Percentiles rank a stretch among this genome's conserved stretches.
Evolutionary conservation across 1,139 yeast species (phyloP).

Genomic region (Hemisphaericaspora lyxosophila): DNA sequence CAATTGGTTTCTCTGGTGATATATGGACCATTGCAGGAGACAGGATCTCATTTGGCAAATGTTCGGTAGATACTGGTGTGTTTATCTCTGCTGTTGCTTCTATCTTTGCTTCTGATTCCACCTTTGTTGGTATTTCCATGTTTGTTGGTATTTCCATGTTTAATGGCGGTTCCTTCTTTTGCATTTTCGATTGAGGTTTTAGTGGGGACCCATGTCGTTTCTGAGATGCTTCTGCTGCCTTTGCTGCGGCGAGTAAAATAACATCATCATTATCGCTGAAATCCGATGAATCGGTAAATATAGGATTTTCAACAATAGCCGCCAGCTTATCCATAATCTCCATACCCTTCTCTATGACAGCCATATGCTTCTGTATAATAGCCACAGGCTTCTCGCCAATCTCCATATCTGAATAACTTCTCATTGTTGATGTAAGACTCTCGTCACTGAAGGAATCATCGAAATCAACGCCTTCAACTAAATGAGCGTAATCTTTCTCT

Average conservation of each 20-base stretch:
- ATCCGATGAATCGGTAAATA: neutral
- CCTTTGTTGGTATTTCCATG: too few relatives aligned
- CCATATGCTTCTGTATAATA: too few relatives aligned
- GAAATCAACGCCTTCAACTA: constrained; percentile 7
- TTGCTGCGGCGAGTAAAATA: constrained; percentile 3
- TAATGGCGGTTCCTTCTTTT: neutral
- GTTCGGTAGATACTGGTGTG: too few relatives aligned
- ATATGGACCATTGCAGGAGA: too few relatives aligned
- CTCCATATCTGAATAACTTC: neutral
- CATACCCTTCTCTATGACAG: too few relatives aligned
- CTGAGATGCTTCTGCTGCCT: neutral
- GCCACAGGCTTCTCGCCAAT: neutral
- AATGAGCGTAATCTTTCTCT: neutral
- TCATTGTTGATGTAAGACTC: neutral
- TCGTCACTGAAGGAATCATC: constrained; percentile 11
- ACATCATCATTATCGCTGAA: constrained; percentile 4
- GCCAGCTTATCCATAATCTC: too few relatives aligned
- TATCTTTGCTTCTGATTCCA: too few relatives aligned
- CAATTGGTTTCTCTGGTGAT: too few relatives aligned
- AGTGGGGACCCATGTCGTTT: constrained; percentile 2
- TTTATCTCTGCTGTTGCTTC: too few relatives aligned
- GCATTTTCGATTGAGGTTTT: neutral
- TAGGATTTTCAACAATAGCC: too few relatives aligned
- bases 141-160: too few relatives aligned
- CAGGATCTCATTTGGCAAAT: too few relatives aligned